Base-by-base conservation (phyloP, 148 eudicot genomes). In the Suaeda aralocaspica region DNA sequence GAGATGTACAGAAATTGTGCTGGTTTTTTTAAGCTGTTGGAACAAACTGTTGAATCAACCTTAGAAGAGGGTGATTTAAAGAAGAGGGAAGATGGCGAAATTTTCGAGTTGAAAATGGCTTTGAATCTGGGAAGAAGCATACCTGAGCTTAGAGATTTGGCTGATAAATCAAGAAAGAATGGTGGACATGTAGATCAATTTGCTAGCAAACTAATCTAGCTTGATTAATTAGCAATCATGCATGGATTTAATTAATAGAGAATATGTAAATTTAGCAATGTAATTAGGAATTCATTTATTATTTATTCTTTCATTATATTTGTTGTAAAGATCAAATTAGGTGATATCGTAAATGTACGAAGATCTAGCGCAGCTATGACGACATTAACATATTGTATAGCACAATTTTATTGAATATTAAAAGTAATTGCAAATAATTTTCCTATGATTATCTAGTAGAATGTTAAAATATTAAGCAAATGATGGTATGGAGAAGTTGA, bases 1-100 rank as follows among this genome's bases (percentile, higher is more conserved):
- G 96, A 90, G 77, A 87, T 90, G 92, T 90, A 90, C 34, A 82
- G 90, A 59, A 84, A 84, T 68, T 80, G 80, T 72, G 92, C 83
- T 19, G 92, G 92, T 1, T 87, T 81, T 48, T 90, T 84, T 44
- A 66, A 69, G 39, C 60, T 69, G 10, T 62, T 90, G 74, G 84
- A 78, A 65, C 87, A 81, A 55, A 64, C 50, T 6, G 76, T 83
- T 10, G 84, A 75, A 76, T 49, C 64, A 1, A 73, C 59, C 34
- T 59, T 84, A 59, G 80, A 72, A 66, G 84, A 82, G 49, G 57
- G 5, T 0, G 80, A 79, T 33, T 30, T 52, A 6, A 59, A 44
- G 24, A 70, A 64, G n/a, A 80, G 85, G 59, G 88, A 85, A 45
- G 81, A 86, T 72, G 92, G 85, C 2, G 83, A 88, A 58, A 49